Conservation (phyloP, 805 yeast species). For the Teunomyces gatunensis region DNA sequence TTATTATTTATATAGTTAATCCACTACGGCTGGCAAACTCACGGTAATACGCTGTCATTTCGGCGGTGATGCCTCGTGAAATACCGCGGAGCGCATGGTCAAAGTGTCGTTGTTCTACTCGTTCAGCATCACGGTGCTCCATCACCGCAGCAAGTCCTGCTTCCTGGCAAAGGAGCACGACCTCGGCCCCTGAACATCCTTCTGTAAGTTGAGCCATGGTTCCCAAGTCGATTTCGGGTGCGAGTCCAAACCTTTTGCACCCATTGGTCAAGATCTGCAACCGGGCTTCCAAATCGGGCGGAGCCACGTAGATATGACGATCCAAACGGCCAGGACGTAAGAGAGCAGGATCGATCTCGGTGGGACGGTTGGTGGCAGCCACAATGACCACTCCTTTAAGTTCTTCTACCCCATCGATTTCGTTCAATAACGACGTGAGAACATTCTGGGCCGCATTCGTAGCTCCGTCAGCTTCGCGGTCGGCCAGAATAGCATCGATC, state of each 20-base stretch:
- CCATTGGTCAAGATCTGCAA: slow-evolving; percentile 72
- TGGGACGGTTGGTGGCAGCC: slow-evolving; percentile 96
- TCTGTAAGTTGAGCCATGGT: slow-evolving; percentile 58
- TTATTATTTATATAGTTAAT: neutral
- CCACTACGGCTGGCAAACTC: slow-evolving; percentile 48
- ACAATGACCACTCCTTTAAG: slow-evolving; percentile 88
- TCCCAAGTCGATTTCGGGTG: slow-evolving; percentile 36
- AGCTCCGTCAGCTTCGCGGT: slow-evolving; percentile 55
- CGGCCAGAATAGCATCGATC: slow-evolving; percentile 87
- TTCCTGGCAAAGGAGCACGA: slow-evolving; percentile 87
- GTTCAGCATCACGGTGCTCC: slow-evolving; percentile 57
- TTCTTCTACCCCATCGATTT: slow-evolving; percentile 96
- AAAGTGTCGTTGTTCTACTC: slow-evolving; percentile 66
- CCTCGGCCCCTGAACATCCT: slow-evolving; percentile 97
- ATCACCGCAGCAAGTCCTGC: slow-evolving; percentile 94
- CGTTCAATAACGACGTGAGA: slow-evolving; percentile 85
- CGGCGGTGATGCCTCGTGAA: slow-evolving; percentile 76
- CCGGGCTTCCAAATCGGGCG: slow-evolving; percentile 84
- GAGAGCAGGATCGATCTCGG: slow-evolving; percentile 87
- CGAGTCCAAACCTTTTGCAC: slow-evolving; percentile 60
- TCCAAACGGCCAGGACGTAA: slow-evolving; percentile 95
- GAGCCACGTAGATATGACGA: slow-evolving; percentile 87
- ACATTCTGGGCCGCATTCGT: slow-evolving; percentile 81
- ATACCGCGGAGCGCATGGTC: slow-evolving; percentile 65
- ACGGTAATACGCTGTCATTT: slow-evolving; percentile 75